Evolutionary conservation across 2,329 filamentous ascomycete genomes (phyloP).

Genomic region (Akanthomyces lecanii): DNA sequence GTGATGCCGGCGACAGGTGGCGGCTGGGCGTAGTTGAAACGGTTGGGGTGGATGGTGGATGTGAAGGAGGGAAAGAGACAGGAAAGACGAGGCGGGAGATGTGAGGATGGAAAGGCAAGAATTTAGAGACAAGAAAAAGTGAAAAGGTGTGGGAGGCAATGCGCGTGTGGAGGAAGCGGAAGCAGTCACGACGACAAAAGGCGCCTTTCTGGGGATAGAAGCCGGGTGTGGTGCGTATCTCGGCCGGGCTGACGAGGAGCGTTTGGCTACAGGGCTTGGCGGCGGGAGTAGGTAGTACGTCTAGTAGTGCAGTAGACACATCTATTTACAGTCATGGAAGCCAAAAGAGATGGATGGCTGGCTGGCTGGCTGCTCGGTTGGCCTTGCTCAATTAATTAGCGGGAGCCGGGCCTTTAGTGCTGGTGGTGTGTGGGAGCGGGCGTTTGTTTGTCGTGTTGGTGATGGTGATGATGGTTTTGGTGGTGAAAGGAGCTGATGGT

Average conservation of each 20-base stretch:
- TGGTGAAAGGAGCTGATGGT: not conserved
- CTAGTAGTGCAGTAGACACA: not conserved
- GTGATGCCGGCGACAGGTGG: conserved; percentile 6
- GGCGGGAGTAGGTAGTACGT: not conserved
- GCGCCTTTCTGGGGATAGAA: conserved; percentile 3
- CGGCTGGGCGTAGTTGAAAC: not conserved
- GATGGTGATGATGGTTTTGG: not conserved
- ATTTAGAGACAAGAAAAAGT: not conserved
- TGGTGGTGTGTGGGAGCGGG: not conserved
- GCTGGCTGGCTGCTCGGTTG: not conserved
- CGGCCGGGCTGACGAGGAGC: not conserved
- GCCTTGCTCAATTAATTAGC: not conserved
- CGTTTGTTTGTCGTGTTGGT: not conserved
- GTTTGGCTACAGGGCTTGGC: no score
- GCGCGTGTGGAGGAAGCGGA: not conserved
- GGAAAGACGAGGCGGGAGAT: not conserved
- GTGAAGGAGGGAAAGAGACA: not conserved
- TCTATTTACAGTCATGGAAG: not conserved
- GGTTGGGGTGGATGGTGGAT: not conserved
- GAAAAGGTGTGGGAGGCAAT: not conserved
- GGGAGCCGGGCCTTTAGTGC: not conserved
- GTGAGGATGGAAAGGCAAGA: not conserved
- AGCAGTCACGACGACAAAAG: conserved; percentile 1
- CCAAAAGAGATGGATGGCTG: not conserved
- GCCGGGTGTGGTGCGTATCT: not conserved